Evolutionary conservation across 768 basidiomycete species (phyloP).

Genomic region (Podaxis sp.): DNA sequence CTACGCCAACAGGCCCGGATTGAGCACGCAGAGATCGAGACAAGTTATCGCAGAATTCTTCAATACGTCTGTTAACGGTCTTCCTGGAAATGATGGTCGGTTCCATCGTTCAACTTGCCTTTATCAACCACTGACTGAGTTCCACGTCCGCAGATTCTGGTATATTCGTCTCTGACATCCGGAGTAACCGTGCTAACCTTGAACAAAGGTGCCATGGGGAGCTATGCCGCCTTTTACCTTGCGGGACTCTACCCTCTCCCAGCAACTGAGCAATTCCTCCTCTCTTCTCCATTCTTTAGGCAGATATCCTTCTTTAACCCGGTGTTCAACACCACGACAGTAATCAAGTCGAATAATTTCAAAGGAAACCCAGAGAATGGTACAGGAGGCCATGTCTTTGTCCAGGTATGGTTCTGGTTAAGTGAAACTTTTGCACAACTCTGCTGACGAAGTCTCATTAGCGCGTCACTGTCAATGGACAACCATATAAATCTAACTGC

Average conservation of each 20-base stretch:
- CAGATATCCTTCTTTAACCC: constrained; percentile 64
- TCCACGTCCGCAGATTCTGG: constrained; percentile 25
- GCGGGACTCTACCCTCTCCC: constrained; percentile 64
- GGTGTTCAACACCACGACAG: constrained; percentile 54
- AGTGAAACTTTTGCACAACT: neutral
- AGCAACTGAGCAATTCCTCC: constrained; percentile 56
- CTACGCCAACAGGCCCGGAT: constrained; percentile 59
- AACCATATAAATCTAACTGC: constrained; percentile 61
- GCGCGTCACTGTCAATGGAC: constrained; percentile 59
- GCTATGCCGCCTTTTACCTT: constrained; percentile 58
- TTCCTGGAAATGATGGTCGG: constrained; percentile 68
- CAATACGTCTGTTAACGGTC: constrained; percentile 54
- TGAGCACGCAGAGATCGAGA: constrained; percentile 56
- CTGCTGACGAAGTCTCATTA: constrained; percentile 22
- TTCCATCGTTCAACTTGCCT: neutral
- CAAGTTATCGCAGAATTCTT: constrained; percentile 56
- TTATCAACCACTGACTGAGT: neutral
- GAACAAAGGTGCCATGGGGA: constrained; percentile 58
- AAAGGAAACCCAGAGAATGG: constrained; percentile 51
- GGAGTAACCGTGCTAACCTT: neutral
- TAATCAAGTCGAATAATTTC: constrained; percentile 50
- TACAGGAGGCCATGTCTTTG: constrained; percentile 54
- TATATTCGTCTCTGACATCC: neutral
- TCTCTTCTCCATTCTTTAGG: constrained; percentile 64
- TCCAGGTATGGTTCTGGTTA: constrained; percentile 41